Base-by-base conservation (phyloP, 306 rosid species). In the Arachis stenosperma region DNA sequence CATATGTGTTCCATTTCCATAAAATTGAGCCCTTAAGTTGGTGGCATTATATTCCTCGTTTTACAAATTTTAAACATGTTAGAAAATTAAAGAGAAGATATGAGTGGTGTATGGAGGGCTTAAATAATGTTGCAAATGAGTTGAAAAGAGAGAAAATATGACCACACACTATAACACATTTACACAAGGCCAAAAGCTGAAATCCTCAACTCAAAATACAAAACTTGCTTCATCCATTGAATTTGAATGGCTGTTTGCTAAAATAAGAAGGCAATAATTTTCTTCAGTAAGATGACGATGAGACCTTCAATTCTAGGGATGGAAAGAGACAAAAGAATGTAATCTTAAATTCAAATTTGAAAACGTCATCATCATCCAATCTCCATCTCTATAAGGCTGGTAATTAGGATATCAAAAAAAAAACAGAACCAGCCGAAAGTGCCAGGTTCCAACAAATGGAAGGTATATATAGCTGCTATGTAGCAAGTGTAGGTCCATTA, bases 121-220 rank as follows among this genome's bases (percentile, higher is more conserved):
- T 33, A 33, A 33, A 8, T 42, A 2, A 46, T 3, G 71, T 8
- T 46, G 73, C 67, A 74, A 74, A 68, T 73, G 75, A 74, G 75
- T 58, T 30, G 43, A 73, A 54, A 57, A 1, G 27, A 22, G 27
- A 75, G 64, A 15, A 75, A 80, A 80, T 40, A 80, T 70, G 73
- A 69, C 53, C 72, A 80, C 62, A 75, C 69, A 80, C 73, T 74
- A 80, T 75, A 61, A 69, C 58, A 80, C 83, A 74, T 61, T 74
- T 79, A 80, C 68, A 80, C 37, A 3, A 69, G 41, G 73, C 52
- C 73, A 80, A 50, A 27, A 69, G 40, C 77, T 77, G 37, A 80
- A 75, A 80, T 80, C 57, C 57, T 52, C 57, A 52, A 52, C 29
- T 52, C 22, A 22, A 15, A 78, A 67, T 1, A 73, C 27, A 67